Base-by-base conservation (phyloP, 78 protist species). In the Pelomyxa schiedti region DNA sequence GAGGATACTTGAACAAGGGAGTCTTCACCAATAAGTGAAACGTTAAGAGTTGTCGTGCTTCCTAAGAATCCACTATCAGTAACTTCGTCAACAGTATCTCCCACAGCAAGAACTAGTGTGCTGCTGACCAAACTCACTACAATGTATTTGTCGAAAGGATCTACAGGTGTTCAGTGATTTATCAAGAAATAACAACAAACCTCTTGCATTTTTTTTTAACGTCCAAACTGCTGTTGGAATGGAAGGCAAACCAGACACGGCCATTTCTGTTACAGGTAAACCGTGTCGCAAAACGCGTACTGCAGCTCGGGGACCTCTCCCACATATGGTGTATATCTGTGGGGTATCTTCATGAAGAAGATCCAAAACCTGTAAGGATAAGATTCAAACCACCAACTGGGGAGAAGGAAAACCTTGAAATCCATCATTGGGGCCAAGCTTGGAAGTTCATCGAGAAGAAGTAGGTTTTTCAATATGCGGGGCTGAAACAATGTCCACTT, bases 281-380 rank as follows among this genome's bases (percentile, higher is more conserved):
- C 98, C 98, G 76, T 92, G 94, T 1, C 95, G 76, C n/a, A 97
- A 80, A 5, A 81, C 69, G 9, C 94, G 86, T 26, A 97, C 32
- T 0, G 82, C 32, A 32, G 96, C 82, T 0, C 86, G 78, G 2
- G 90, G 43, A 3, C 95, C 89, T 0, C 82, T 72, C 24, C 96
- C 96, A 68, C 93, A 86, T 28, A 86, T 38, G 16, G 81, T 16
- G 43, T 78, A 83, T 9, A 93, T 24, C 43, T 93, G 92, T 0
- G 90, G 85, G 7, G 88, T 35, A 53, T 82, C 93, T 29, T 86
- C 89, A 0, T 67, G 8, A 6, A 63, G 76, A 8, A 81, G 58
- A 40, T 92, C 89, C 42, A 52, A 41, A 5, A 86, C 83, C 52
- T 82, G 71, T 64, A 79, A n/a, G n/a, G n/a, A n/a, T n/a, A n/a